Base-by-base conservation (phyloP, 352 stramenopile species). In the Phytophthora aleatoria region DNA sequence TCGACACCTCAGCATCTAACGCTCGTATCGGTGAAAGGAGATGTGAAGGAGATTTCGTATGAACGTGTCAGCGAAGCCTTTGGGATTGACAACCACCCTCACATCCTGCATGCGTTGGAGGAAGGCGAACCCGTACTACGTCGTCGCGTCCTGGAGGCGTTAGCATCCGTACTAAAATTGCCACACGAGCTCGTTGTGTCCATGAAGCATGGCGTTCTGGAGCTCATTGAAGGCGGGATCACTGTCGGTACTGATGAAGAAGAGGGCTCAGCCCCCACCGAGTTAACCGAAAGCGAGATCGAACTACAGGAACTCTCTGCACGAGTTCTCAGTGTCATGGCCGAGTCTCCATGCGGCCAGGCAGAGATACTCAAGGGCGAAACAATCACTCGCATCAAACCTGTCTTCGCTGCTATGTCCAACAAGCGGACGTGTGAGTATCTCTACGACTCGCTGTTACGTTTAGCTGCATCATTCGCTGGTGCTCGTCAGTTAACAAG, bases 61-160 rank as follows among this genome's bases (percentile, higher is more conserved):
- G 80, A 91, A 43, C 74, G 79, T 28, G 83, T 92, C 28, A 73
- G 71, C 7, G 83, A 91, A 62, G 83, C 81, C 13, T 93, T 89
- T 35, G 85, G 82, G 5, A 68, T 67, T 16, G 83, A 90, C 24
- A 91, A 93, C 65, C 89, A 83, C 50, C 79, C 85, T 35, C 79
- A 91, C 20, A 47, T 93, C 41, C 64, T 93, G 53, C 75, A 87
- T 54, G 69, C 74, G 26, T 73, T 93, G 10, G 63, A 73, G 9
- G 76, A 91, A 48, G 79, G 82, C 10, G 79, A 91, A 31, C 61
- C 77, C 0, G 50, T 69, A 16, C 69, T 91, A 38, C 68, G 77
- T 57, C 70, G 75, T 44, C 79, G 83, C 31, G 79, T 86, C 20
- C 64, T 93, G 39, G 57, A 63, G 8, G 72, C 77, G 4, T 74